Conservation (phyloP, 176 grass and related monocot genomes). For the Urochloa ruziziensis region DNA sequence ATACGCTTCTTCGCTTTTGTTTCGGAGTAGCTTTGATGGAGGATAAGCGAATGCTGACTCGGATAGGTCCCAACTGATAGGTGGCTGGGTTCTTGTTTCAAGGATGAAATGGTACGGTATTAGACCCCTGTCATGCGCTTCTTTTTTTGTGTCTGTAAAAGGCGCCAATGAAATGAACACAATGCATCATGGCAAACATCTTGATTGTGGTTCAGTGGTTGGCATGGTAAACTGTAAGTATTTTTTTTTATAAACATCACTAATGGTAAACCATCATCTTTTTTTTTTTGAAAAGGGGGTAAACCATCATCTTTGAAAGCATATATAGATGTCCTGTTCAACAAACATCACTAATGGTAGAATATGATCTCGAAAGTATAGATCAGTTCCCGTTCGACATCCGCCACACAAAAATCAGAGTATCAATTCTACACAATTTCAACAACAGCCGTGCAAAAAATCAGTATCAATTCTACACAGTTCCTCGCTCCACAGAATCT, state of each 20-base stretch:
- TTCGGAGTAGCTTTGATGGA: too few species aligned
- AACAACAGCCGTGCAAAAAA: neutral
- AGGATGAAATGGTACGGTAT: neutral
- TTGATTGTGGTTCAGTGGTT: neutral
- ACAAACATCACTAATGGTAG: neutral
- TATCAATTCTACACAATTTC: neutral
- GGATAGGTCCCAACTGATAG: neutral
- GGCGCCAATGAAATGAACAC: neutral
- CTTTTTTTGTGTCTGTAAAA: neutral
- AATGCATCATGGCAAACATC: neutral
- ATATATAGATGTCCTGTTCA: too few species aligned
- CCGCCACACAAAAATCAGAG: neutral
- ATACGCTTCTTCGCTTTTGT: too few species aligned
- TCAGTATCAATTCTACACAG: neutral
- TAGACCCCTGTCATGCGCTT: neutral
- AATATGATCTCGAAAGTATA: neutral
- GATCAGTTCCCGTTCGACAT: neutral
- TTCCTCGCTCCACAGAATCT: neutral
- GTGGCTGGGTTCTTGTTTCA: neutral
- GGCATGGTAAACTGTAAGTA: neutral
- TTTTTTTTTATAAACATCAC: neutral
- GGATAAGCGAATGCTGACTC: slow-evolving; percentile 18
- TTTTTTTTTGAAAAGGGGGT: too few species aligned
- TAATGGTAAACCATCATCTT: too few species aligned
- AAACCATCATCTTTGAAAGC: too few species aligned